Percentiles rank a stretch among this genome's conserved stretches.
Evolutionary conservation across 1,139 yeast genomes (phyloP).

Genomic region (Eremothecium cymbalariae): DNA sequence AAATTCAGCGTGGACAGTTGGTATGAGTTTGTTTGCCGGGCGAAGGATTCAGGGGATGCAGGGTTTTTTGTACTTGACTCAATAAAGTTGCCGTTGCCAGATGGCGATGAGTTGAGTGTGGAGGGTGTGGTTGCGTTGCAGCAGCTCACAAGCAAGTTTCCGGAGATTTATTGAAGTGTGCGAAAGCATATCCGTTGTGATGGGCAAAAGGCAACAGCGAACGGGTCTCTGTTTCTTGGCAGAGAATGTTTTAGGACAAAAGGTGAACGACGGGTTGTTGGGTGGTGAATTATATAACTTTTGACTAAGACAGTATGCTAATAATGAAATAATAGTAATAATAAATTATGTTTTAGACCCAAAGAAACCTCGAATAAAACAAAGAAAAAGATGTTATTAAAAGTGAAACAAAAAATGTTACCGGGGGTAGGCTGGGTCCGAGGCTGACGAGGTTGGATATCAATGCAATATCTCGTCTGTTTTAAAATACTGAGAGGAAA

Average conservation of each 20-base stretch:
- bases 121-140: slow-evolving; percentile 30
- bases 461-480: too few relatives aligned
- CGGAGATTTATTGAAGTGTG: slow-evolving; percentile 27
- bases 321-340: not conserved
- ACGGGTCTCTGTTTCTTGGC: not conserved
- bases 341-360: not conserved
- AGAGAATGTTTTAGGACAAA: not conserved
- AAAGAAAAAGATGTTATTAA: not conserved
- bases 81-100: slow-evolving; percentile 23
- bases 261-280: not conserved
- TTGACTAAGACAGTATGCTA: not conserved
- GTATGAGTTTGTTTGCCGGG: slow-evolving; percentile 31
- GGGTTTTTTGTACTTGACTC: slow-evolving; percentile 30
- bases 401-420: not conserved
- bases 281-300: not conserved
- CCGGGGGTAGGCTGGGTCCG: too few relatives aligned
- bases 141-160: slow-evolving; percentile 24
- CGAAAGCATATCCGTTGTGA: too few relatives aligned
- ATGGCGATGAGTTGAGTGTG: slow-evolving; percentile 26
- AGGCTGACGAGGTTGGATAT: too few relatives aligned
- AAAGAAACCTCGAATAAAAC: not conserved
- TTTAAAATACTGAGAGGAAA: too few relatives aligned
- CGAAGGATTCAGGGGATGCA: slow-evolving; percentile 29
- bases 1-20: slow-evolving; percentile 25
- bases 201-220: not conserved